Evolutionary conservation across 108 stramenopile species (phyloP), one percentile per base, ranked within the genome.

Genomic region (Aureococcus anophagefferens): DNA sequence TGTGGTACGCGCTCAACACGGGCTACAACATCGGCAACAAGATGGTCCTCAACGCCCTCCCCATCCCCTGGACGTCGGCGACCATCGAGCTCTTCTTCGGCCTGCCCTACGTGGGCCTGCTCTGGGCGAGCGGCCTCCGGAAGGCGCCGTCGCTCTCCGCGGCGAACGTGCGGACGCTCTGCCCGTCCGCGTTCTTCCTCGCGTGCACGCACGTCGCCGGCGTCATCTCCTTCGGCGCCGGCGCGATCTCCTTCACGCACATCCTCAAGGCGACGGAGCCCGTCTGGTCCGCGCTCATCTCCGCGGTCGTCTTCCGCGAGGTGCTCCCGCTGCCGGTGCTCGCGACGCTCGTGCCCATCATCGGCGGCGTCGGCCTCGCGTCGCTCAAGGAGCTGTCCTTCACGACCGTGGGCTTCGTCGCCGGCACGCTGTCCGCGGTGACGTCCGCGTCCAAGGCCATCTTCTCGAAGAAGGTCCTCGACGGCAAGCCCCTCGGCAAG

Each of bases 11-110:
- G 33, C 89, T 98, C 69, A 98, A 96, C 77, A 78, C 96, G 63
- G 74, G 89, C 72, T 98, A 98, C 90, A 98, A 98, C 83, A 94
- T 98, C 71, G 75, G 89, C 77, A 96, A 96, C 84, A 96, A 98
- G 80, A 91, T 87, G 68, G 90, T 89, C 3, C 84, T 98, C 67
- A 95, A 96, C 69, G 78, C 86, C 11, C 79, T 96, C 5, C 91
- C 93, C 29, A 89, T 94, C 17, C 94, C 94, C n/a, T 83, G 89
- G 71, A 91, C 90, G 31, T 85, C 96, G 0, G 92, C 90, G 31
- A 80, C 91, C n/a, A 67, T 93, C 45, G 95, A 98, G 79, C 87
- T 98, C 45, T 82, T 88, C 28, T 79, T 92, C 40, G 97, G 97
- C 33, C 79, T 78, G 21, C 73, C 93, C 15, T 94, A 93, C 85